Evolutionary conservation across 2,329 filamentous ascomycete species (phyloP).

Genomic region (Colletotrichum ledebouriae): DNA sequence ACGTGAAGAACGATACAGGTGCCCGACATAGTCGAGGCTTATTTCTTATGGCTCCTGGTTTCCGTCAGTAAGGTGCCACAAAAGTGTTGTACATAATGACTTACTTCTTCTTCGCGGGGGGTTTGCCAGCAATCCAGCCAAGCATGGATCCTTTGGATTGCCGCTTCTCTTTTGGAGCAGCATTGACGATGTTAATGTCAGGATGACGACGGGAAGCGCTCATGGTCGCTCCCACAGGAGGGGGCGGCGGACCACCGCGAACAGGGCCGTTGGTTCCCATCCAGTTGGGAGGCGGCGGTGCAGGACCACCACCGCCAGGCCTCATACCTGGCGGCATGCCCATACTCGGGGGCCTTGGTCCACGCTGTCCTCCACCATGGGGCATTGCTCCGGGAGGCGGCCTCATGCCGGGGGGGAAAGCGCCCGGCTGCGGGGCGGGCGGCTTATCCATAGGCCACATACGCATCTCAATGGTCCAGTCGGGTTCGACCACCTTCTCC

Average conservation of each 20-base stretch:
- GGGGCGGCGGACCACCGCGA: conserved; percentile 1
- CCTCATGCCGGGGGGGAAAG: conserved; percentile 14
- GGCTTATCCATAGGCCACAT: conserved; percentile 67
- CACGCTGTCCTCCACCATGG: background rate
- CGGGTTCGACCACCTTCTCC: conserved; percentile 85
- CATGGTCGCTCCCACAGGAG: background rate
- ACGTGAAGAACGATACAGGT: background rate
- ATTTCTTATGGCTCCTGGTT: conserved; percentile 45
- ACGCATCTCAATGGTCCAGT: conserved; percentile 79
- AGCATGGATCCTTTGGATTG: conserved; percentile 51
- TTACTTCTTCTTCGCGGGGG: conserved; percentile 51
- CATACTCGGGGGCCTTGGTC: background rate
- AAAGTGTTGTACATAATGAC: conserved; percentile 22
- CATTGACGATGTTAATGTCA: conserved; percentile 45
- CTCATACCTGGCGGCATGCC: conserved; percentile 27
- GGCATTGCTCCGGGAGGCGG: background rate
- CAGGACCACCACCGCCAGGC: conserved; percentile 27
- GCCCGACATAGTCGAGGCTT: background rate
- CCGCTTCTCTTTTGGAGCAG: conserved; percentile 45
- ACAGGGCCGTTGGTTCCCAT: background rate
- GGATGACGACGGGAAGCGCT: background rate
- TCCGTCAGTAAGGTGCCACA: background rate
- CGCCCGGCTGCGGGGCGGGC: conserved; percentile 17
- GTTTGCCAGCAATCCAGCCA: conserved; percentile 50
- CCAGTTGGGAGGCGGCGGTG: conserved; percentile 23